Base-by-base conservation (phyloP, 2,329 filamentous ascomycete genomes). In the Arthrobotrys iridis region DNA sequence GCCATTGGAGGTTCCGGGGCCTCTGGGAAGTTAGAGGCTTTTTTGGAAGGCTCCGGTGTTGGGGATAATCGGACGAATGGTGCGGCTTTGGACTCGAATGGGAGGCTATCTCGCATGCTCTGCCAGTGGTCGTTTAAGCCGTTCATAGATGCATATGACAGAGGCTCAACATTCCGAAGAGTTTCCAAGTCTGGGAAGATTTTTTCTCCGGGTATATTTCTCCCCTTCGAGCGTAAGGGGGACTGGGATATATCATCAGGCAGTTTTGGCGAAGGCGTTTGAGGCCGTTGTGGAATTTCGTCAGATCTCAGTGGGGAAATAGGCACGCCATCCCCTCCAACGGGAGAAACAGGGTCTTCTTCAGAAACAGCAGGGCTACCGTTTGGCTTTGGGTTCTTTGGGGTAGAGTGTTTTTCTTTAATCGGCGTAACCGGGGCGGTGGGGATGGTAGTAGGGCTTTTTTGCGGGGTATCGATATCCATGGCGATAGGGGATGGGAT, bases 381-480 rank as follows among this genome's bases (percentile, higher is more conserved):
- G 20, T 57, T 55, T 24, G 35, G 41, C 15, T 24, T 40, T 20
- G 43, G 26, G 7, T 66, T 46, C 15, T 58, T 60, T 20, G 30
- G 15, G n/a, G 35, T 46, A n/a, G 70, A 67, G 10, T 35, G 35
- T 18, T 67, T 67, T 26, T 30, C 50, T 6, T 48, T 30, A 45
- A 46, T 33, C 10, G 62, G 70, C 3, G 63, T 74, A 41, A 55
- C 26, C 11, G 68, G 68, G 10, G 52, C 24, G 11, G 43, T 46
- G 8, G 55, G 62, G 11, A 35, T 28, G 4, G 58, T 33, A 26
- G 28, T 46, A 37, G 72, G 64, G 20, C 48, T 70, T 20, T 45
- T 57, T 18, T 55, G 57, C 15, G 72, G 64, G 7, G 72, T 70
- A 26, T 76, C 72, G 28, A 76, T 68, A 60, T 76, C 72, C 72